Percentiles rank a stretch among this genome's conserved stretches.
phyloP scores from a whole-genome alignment of 2,329 filamentous ascomycete species.

The Ophiosphaerella korrae region DNA sequence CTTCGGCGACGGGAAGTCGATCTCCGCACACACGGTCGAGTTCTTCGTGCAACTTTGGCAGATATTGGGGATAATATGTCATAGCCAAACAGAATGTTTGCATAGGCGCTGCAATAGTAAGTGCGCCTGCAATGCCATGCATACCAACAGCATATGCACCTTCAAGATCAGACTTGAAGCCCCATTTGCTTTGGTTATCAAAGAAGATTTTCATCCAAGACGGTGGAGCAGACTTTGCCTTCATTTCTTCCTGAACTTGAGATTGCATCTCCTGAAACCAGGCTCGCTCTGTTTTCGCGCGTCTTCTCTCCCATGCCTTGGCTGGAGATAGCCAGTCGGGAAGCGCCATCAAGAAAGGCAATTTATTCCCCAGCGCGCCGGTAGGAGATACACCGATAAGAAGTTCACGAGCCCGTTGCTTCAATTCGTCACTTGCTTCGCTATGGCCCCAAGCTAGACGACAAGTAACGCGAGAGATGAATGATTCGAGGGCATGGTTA shows the following conservation, averaged over 20 bases:
- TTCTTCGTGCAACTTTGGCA: conserved; percentile 49
- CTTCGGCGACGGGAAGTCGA: conserved; percentile 42
- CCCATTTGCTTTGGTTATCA: conserved; percentile 47
- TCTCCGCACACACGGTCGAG: conserved; percentile 49
- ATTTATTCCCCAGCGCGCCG: conserved; percentile 53
- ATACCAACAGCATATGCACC: conserved; percentile 55
- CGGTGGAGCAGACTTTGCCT: conserved; percentile 38
- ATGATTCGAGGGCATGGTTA: conserved; percentile 52
- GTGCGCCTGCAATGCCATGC: conserved; percentile 54
- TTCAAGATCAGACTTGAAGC: conserved; percentile 51
- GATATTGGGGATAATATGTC: conserved; percentile 51
- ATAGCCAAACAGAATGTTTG: conserved; percentile 55
- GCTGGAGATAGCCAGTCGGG: conserved; percentile 50
- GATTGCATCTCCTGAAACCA: conserved; percentile 54
- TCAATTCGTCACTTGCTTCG: conserved; percentile 53
- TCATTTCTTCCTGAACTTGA: conserved; percentile 46
- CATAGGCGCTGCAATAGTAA: conserved; percentile 55
- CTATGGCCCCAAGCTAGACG: conserved; percentile 54
- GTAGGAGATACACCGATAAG: conserved; percentile 54
- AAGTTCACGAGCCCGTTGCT: conserved; percentile 54
- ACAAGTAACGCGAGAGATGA: conserved; percentile 54
- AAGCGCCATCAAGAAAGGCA: conserved; percentile 53
- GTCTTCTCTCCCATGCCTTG: conserved; percentile 53
- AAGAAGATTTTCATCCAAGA: conserved; percentile 54
- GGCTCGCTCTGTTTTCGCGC: conserved; percentile 49